These are phyloP conservation scores for Bimuria novae-zelandiae DNA, from an alignment of 2,329 filamentous ascomycete species.

Conservation along the genomic window DNA sequence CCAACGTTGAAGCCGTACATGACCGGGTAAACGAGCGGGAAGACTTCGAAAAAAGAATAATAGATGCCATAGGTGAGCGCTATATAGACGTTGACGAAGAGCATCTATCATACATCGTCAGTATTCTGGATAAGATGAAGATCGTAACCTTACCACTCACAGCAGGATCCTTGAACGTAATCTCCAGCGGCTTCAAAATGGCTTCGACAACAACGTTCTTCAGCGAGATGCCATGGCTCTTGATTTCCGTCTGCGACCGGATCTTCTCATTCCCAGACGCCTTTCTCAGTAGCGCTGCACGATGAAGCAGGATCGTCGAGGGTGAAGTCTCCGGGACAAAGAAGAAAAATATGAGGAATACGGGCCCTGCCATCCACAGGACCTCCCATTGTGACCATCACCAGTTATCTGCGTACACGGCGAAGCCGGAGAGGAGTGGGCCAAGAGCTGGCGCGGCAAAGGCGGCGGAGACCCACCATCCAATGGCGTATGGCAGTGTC, in stretches of 20 bases:
- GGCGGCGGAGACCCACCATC: conserved; percentile 62
- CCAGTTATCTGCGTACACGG: conserved; percentile 49
- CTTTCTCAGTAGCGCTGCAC: conserved; percentile 65
- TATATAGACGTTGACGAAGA: conserved; percentile 23
- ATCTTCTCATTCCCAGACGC: conserved; percentile 62
- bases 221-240: conserved; percentile 60
- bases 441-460: conserved; percentile 61
- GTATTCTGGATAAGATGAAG: neutral
- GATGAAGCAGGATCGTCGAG: conserved; percentile 64
- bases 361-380: conserved; percentile 63
- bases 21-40: conserved; percentile 26
- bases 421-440: conserved; percentile 64
- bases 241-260: conserved; percentile 67
- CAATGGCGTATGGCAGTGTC: conserved; percentile 62
- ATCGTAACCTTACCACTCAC: neutral
- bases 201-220: conserved; percentile 57
- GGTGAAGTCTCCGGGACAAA: conserved; percentile 68
- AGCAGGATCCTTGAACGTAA: conserved; percentile 48
- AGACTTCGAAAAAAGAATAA: conserved; percentile 31
- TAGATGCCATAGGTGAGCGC: conserved; percentile 30
- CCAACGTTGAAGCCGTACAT: conserved; percentile 30
- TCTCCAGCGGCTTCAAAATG: conserved; percentile 61
- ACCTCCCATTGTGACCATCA: conserved; percentile 69
- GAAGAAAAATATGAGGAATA: conserved; percentile 65
- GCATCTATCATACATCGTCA: conserved; percentile 5